A percentile compares a stretch with the other conserved stretches of the same genome.
Conservation (phyloP, 495 filamentous ascomycete genomes). For the Paragyromitra xinjiangensis region DNA sequence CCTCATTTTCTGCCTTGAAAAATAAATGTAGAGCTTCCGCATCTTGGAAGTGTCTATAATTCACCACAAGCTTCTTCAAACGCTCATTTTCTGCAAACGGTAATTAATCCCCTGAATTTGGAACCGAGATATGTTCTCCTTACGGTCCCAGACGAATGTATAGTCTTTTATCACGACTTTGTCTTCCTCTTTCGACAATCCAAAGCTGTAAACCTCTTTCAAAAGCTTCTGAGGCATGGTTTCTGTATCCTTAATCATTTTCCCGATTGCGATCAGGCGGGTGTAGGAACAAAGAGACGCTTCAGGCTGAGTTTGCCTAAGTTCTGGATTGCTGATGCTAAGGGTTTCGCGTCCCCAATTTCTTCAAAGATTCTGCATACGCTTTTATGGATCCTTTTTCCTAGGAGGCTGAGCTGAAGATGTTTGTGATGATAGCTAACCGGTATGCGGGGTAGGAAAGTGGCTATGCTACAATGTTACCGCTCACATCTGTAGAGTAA, state of each 20-base stretch:
- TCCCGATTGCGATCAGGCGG: not conserved
- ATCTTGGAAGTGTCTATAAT: constrained; percentile 40
- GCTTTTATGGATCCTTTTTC: not conserved
- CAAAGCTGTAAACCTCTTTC: constrained; percentile 30
- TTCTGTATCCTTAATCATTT: not conserved
- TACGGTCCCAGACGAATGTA: constrained; percentile 31
- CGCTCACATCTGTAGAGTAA: no score
- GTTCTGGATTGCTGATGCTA: not conserved
- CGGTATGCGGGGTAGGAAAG: not conserved
- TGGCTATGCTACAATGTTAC: not conserved
- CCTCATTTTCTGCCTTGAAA: constrained; percentile 28
- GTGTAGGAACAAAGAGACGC: not conserved
- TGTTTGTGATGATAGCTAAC: not conserved
- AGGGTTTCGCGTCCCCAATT: not conserved
- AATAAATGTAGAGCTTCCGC: constrained; percentile 13
- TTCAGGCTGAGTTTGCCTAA: not conserved
- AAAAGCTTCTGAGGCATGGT: not conserved
- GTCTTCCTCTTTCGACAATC: constrained; percentile 19
- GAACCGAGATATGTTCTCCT: not conserved
- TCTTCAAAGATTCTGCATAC: not conserved
- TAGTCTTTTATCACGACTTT: constrained; percentile 38
- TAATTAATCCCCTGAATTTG: not conserved
- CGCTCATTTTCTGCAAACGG: not conserved
- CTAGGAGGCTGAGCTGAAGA: not conserved
- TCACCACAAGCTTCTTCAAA: constrained; percentile 26